Evolutionary conservation across 768 basidiomycete genomes (phyloP), one percentile per base, ranked within the genome.

Genomic region (Boletus pseudo-olivaceus): DNA sequence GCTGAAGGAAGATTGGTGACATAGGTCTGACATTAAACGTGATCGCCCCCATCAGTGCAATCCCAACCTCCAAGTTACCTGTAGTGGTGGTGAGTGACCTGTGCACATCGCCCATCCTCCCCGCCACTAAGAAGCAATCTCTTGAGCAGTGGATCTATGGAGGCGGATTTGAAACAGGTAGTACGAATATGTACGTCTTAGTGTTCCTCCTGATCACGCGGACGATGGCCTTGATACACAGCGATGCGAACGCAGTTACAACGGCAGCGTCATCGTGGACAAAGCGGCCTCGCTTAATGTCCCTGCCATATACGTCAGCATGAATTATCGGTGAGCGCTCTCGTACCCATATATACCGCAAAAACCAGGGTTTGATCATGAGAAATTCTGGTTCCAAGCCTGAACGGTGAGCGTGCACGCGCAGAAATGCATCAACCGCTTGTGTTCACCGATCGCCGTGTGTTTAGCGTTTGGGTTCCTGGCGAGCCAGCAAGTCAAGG

Each of bases 1-100:
- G 15, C 20, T 42, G 5, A 49, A 14, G 33, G 10, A 20, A 9
- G 5, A 46, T 35, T 27, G n/a, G 4, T 26, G 29, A 17, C 1
- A 10, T 26, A 62, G 81, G 82, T 66, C 68, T 84, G 19, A 81
- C 76, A 1, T 53, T 85, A 35, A 82, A 84, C 56, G 75, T 84
- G 17, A 59, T 81, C 27, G 75, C 73, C 47, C 82, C 83, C 5
- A 62, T 67, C 1, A 64, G 57, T 34, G 73, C 77, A 1, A 75
- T 72, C 0, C 50, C 76, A 2, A 60, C 61, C 0, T 75, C 75
- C 9, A 78, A 78, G 47, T 67, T 83, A 3, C 83, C 83, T 2
- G 80, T 85, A 7, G 68, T 81, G 19, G 79, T 76, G 30, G 82
- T 82, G 65, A 42, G 80, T 72, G 9, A 30, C 11, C 9, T 11